Evolutionary conservation across 176 grass and related monocot species (phyloP).

Genomic region (Stipa capillata): DNA sequence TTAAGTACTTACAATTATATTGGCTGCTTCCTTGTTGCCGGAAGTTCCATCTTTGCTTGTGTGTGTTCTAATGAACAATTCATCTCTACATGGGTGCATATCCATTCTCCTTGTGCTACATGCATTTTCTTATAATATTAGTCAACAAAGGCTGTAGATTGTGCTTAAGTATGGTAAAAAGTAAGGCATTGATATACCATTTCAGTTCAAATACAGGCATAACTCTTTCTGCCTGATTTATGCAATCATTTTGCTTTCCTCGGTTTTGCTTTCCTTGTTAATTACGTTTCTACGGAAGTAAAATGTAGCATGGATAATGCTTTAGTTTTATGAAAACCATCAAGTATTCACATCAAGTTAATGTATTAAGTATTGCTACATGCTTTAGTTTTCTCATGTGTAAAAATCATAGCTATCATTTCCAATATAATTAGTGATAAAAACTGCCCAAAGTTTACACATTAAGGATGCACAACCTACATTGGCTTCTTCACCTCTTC

Average conservation of each 20-base stretch:
- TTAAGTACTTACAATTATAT: background rate
- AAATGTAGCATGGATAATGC: no score
- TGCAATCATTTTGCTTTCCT: background rate
- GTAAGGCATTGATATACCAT: background rate
- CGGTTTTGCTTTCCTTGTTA: background rate
- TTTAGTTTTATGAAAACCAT: no score
- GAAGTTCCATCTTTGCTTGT: background rate
- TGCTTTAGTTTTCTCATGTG: no score
- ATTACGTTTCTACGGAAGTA: background rate
- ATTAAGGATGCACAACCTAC: background rate
- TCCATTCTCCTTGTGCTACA: background rate
- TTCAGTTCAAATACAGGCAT: background rate
- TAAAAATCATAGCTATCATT: no score
- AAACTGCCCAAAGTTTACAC: background rate
- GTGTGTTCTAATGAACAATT: background rate
- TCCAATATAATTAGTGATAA: no score
- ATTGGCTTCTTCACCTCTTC: background rate
- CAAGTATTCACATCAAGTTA: no score
- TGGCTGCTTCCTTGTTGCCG: background rate
- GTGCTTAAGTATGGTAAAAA: no score
- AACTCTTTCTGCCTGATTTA: background rate
- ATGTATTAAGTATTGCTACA: no score
- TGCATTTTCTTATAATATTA: background rate
- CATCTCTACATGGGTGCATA: background rate
- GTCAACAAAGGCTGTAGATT: background rate